Evolutionary conservation across 139 green algal species (phyloP), one percentile per base, ranked within the genome.

Genomic region (Pseudopediastrum boryanum): DNA sequence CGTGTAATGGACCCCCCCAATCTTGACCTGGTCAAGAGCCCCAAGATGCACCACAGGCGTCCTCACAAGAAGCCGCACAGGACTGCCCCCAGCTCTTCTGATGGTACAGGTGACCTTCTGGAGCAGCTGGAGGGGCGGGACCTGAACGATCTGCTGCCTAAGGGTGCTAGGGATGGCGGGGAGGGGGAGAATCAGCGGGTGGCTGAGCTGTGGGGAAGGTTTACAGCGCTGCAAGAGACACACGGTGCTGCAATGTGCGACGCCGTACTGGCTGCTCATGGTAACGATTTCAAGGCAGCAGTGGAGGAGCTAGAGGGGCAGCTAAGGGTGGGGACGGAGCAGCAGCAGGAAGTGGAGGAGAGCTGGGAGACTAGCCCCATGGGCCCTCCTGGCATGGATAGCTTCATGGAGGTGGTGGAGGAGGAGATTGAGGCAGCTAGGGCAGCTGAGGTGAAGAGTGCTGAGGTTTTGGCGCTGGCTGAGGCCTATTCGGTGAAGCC

Each of bases 161-260:
- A 19, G 8, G 61, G 29, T 6, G 61, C 33, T 6, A n/a, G 6
- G 8, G 33, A 42, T 19, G 33, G 6, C 61, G 61, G 8, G 29
- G 33, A 7, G 58, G 25, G 25, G 25, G 16, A 25, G 61, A 21
- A 19, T 16, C 8, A 9, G n/a, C n/a, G n/a, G n/a, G n/a, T n/a
- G n/a, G n/a, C n/a, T n/a, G 25, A 71, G 41, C 42, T 79, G 41
- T 71, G 58, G 58, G 19, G 2, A 19, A 59, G 71, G 72, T 79
- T 79, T 69, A 59, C 62, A 8, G 10, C 27, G 8, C 63, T 81
- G 46, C 31, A 67, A 46, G 33, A 23, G 5, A 35, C 51, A 35
- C 46, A 67, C 23, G 62, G 75, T 6, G 75, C 64, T 35, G 44
- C 27, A 16, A 62, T 75, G 44, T 81, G 75, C 62, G 52, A 27